These are phyloP conservation scores for Ascochyta clinopodiicola DNA, from an alignment of 2,329 filamentous ascomycete species.

Conservation along the genomic window DNA sequence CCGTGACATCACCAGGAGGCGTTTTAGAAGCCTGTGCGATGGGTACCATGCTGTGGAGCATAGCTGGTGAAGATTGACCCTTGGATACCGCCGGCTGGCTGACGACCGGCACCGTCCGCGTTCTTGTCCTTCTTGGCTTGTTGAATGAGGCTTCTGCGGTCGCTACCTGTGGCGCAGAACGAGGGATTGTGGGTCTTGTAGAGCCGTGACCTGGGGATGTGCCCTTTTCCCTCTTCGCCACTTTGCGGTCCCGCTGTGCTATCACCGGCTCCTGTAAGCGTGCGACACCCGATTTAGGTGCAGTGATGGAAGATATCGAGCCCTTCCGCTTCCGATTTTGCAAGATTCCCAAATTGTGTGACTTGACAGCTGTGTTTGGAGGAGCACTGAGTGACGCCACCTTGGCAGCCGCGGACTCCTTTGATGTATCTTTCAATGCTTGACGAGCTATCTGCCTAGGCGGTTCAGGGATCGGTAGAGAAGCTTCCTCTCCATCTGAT, in stretches of 20 bases:
- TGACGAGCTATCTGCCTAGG: slow-evolving; percentile 17
- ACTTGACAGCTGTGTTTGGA: slow-evolving; percentile 24
- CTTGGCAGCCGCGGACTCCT: slow-evolving; percentile 9
- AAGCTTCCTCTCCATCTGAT: slow-evolving; percentile 34
- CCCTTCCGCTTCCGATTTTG: slow-evolving; percentile 42
- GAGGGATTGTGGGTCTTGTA: background rate
- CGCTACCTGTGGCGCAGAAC: background rate
- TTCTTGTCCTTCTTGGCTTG: slow-evolving; percentile 38
- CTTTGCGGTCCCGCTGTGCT: slow-evolving; percentile 33
- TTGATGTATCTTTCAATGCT: slow-evolving; percentile 13
- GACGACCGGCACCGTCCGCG: slow-evolving; percentile 3
- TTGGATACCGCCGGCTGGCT: slow-evolving; percentile 25
- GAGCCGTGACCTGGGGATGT: slow-evolving; percentile 23
- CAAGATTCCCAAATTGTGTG: slow-evolving; percentile 38
- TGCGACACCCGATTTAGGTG: slow-evolving; percentile 14
- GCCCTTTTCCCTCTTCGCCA: slow-evolving; percentile 34
- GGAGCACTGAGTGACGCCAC: background rate
- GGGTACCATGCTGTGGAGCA: slow-evolving; percentile 43
- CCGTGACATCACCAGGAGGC: background rate
- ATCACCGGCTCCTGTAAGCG: slow-evolving; percentile 14
- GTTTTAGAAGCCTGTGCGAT: slow-evolving; percentile 15
- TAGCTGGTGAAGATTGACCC: slow-evolving; percentile 43
- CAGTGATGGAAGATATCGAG: slow-evolving; percentile 24
- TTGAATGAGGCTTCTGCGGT: slow-evolving; percentile 18
- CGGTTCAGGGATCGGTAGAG: slow-evolving; percentile 23